Evolutionary conservation across 2,329 filamentous ascomycete species (phyloP).

Genomic region (Calonectria pteridis): DNA sequence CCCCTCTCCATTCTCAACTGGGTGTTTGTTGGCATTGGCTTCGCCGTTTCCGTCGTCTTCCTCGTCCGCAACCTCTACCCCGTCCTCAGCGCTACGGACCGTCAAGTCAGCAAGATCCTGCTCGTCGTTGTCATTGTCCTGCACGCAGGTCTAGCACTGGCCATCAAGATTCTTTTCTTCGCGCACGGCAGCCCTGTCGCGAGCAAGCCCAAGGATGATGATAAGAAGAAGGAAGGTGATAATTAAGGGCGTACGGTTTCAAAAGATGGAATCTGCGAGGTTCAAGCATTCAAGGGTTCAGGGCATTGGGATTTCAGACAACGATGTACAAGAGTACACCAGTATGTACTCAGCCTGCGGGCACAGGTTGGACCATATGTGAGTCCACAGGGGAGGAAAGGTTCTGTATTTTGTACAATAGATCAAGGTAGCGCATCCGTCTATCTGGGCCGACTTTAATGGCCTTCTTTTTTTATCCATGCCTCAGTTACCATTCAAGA

Average conservation of each 20-base stretch:
- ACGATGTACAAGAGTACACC: slow-evolving; percentile 16
- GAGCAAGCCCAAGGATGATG: slow-evolving; percentile 52
- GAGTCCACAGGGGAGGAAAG: slow-evolving; percentile 7
- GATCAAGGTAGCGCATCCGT: slow-evolving; percentile 18
- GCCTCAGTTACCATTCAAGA: not conserved
- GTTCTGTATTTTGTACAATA: slow-evolving; percentile 29
- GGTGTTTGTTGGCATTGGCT: slow-evolving; percentile 90
- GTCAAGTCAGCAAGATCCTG: slow-evolving; percentile 89
- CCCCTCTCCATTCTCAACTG: slow-evolving; percentile 90
- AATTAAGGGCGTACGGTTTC: slow-evolving; percentile 33
- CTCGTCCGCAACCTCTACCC: slow-evolving; percentile 89
- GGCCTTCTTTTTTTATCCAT: not conserved
- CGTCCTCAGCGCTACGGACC: slow-evolving; percentile 91
- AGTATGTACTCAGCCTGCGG: slow-evolving; percentile 30
- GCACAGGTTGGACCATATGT: slow-evolving; percentile 22
- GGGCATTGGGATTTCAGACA: slow-evolving; percentile 12
- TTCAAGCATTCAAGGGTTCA: not conserved
- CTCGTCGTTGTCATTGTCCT: slow-evolving; percentile 86
- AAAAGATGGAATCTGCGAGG: not conserved
- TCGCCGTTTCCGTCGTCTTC: slow-evolving; percentile 85
- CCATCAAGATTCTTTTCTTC: slow-evolving; percentile 98
- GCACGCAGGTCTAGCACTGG: slow-evolving; percentile 90
- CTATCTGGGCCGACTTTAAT: slow-evolving; percentile 1
- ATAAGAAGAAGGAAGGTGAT: slow-evolving; percentile 35
- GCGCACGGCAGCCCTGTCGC: slow-evolving; percentile 74